Evolutionary conservation across 305 asterid species (phyloP).

Genomic region (Fraxinus paxiana): DNA sequence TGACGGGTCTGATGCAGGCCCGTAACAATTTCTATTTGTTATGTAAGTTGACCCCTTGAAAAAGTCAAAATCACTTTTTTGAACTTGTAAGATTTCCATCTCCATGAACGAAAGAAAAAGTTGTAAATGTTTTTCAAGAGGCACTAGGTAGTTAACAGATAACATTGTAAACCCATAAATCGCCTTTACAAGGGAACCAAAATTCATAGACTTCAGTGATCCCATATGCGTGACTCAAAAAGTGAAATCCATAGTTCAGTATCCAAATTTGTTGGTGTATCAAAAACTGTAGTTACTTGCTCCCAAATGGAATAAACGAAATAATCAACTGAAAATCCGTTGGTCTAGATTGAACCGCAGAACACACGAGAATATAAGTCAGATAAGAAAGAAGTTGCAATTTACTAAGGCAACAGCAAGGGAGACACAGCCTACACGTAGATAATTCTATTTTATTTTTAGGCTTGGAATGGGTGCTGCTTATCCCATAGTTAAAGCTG

Average conservation of each 20-base stretch:
- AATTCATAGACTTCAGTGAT: slow-evolving; percentile 54
- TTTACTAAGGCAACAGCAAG: not conserved
- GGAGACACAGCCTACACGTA: not conserved
- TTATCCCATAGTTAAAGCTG: not conserved
- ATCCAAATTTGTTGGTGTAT: not conserved
- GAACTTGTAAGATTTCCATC: too few relatives aligned
- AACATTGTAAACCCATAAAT: too few relatives aligned
- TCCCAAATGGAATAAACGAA: not conserved
- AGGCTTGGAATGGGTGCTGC: not conserved
- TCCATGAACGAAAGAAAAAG: too few relatives aligned
- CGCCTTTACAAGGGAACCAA: slow-evolving; percentile 60
- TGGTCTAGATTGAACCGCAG: not conserved
- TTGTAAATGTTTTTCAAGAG: too few relatives aligned
- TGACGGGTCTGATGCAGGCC: too few relatives aligned
- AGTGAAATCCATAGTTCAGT: not conserved
- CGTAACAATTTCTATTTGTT: too few relatives aligned
- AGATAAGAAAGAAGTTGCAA: not conserved
- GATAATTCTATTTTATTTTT: not conserved
- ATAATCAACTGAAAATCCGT: not conserved
- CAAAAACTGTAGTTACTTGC: not conserved
- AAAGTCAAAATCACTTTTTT: too few relatives aligned
- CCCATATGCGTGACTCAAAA: slow-evolving; percentile 84
- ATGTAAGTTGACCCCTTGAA: too few relatives aligned
- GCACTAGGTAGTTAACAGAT: too few relatives aligned
- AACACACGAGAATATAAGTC: not conserved